Percentiles rank a stretch among this genome's conserved stretches.
Conservation (phyloP, 768 basidiomycete genomes). For the Mycena epipterygia region DNA sequence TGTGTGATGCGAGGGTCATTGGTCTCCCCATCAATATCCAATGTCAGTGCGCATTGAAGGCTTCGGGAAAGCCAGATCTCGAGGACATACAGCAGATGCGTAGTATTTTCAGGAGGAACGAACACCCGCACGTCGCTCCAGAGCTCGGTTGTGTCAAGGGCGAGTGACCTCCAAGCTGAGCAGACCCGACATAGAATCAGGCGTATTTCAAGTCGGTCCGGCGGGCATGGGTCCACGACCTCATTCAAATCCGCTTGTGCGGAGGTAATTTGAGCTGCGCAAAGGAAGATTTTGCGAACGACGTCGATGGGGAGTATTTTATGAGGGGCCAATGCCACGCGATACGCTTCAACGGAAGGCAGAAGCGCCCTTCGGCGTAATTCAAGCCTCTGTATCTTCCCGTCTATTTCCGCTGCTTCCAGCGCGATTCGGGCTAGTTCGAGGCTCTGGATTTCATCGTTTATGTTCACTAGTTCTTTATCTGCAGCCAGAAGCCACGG, state of each 20-base stretch:
- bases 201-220: background rate
- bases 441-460: too few relatives aligned
- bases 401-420: too few relatives aligned
- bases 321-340: too few relatives aligned
- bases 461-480: background rate
- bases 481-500: background rate
- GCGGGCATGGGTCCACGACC: background rate
- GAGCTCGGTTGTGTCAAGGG: constrained; percentile 15
- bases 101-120: too few relatives aligned
- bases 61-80: background rate
- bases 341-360: background rate
- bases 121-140: background rate
- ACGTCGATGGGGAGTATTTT: too few relatives aligned
- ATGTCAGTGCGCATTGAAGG: background rate
- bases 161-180: background rate
- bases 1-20: background rate
- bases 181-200: background rate
- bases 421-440: too few relatives aligned
- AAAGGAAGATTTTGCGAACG: background rate
- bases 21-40: background rate
- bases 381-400: background rate
- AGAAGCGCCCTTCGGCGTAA: background rate
- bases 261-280: background rate
- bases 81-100: background rate
- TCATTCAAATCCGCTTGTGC: background rate